Percentiles rank a stretch among this genome's conserved stretches.
Conservation (phyloP, 805 yeast species). For the Metschnikowia lochheadii region DNA sequence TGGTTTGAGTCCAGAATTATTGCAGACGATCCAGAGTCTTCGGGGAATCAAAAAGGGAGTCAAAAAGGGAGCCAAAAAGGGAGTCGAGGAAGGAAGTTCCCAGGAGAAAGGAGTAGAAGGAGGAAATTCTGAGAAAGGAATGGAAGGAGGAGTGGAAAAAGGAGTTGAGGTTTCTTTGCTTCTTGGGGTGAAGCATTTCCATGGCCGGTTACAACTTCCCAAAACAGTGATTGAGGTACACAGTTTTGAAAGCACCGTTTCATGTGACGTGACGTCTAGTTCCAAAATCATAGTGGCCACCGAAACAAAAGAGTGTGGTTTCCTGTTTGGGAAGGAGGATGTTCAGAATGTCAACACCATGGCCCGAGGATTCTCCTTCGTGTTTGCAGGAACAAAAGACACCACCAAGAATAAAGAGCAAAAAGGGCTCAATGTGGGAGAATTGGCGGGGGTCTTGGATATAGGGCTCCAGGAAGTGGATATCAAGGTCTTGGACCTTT, state of each 20-base stretch:
- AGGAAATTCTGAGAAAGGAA: too few relatives aligned
- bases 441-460: background rate
- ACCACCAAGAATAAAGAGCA: background rate
- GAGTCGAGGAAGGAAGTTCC: background rate
- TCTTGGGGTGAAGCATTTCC: constrained; percentile 8
- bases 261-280: background rate
- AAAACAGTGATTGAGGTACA: constrained; percentile 9
- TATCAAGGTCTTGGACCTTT: constrained; percentile 7
- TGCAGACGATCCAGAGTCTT: constrained; percentile 1
- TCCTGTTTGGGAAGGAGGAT: background rate
- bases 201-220: constrained; percentile 2
- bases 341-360: background rate
- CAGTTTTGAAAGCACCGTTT: background rate
- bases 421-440: background rate
- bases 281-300: background rate
- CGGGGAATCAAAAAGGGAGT: background rate
- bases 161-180: background rate
- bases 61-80: background rate
- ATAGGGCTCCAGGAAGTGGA: constrained; percentile 4
- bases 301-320: background rate
- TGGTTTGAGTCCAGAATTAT: constrained; percentile 3
- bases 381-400: background rate
- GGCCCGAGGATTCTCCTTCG: background rate
- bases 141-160: too few relatives aligned
- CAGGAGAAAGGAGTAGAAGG: too few relatives aligned